Base-by-base conservation (phyloP, 805 yeast genomes). In the Metschnikowia kofuensis region DNA sequence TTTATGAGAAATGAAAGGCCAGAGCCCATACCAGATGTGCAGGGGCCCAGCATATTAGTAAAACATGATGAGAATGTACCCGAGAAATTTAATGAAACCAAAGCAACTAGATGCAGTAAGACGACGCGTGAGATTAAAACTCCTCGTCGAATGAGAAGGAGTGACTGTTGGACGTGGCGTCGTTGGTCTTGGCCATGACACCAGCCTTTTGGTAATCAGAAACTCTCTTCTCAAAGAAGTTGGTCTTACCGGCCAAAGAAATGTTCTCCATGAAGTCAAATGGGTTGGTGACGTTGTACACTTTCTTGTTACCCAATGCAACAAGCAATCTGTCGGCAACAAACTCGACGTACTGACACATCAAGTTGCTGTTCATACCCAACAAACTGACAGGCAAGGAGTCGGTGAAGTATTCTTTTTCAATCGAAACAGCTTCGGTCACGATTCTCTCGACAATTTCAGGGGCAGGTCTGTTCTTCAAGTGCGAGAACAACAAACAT, bases 131-230 rank as follows among this genome's bases (percentile, higher is more conserved):
- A n/a, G n/a, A 27, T 40, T 44, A 92, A 72, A 92, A 92, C 64
- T 94, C 98, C 73, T 92, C 99, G 70, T 91, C 96, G 62, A 94
- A 85, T 42, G 86, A 75, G 74, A 92, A 91, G 40, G 82, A 80
- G 66, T 75, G 75, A 48, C 76, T 78, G 41, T 69, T 56, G 53
- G 72, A 74, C 53, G 68, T 66, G 53, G 76, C 67, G 60, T 82
- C 80, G 58, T 72, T 70, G 47, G 82, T 69, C 58, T 79, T 78
- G 58, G 96, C 92, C 94, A 92, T 92, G 64, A 92, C 99, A 78
- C 99, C 98, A 50, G 99, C 98, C 78, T 92, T 94, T 77, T 92
- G 99, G 76, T 92, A 92, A 74, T 92, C 99, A 50, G 96, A 87
- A 50, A 92, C 99, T 76, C 99, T 87, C 83, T 92, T 92, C 80